These are phyloP conservation scores for Trichoderma koningii DNA, from an alignment of 2,329 filamentous ascomycete genomes.

Conservation along the genomic window DNA sequence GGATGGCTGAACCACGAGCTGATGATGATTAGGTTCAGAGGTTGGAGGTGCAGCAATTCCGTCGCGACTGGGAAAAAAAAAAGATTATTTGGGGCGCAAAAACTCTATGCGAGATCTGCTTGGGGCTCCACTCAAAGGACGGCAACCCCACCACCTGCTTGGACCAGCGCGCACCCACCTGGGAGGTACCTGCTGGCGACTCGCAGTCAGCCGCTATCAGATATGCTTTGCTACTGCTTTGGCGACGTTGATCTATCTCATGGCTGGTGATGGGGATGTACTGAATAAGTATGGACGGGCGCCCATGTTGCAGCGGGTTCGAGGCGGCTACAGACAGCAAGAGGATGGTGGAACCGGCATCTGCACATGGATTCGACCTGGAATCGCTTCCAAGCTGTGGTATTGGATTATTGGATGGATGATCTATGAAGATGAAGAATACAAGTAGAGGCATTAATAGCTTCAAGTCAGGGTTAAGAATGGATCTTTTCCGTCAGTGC, in stretches of 20 bases:
- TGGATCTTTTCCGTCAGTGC: no score
- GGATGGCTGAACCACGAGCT: neutral
- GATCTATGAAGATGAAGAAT: no score
- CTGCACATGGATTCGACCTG: no score
- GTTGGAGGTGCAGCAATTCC: slow-evolving; percentile 28
- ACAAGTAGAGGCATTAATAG: no score
- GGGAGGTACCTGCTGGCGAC: slow-evolving; percentile 2
- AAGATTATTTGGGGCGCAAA: slow-evolving; percentile 27
- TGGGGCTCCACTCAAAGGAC: slow-evolving; percentile 15
- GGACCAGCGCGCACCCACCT: slow-evolving; percentile 10
- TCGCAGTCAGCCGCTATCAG: slow-evolving; percentile 5
- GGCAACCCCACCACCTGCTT: slow-evolving; percentile 23
- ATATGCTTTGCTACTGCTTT: neutral
- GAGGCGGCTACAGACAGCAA: neutral
- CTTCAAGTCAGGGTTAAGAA: no score
- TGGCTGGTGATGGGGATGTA: neutral
- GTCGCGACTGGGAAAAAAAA: slow-evolving; percentile 20
- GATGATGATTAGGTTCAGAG: slow-evolving; percentile 28
- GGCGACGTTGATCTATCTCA: neutral
- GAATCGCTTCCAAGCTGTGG: no score
- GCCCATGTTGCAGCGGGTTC: neutral
- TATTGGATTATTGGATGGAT: no score
- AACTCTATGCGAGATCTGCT: slow-evolving; percentile 28
- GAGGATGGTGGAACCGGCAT: no score
- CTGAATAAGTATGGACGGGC: neutral